A percentile compares a stretch with the other conserved stretches of the same genome.
Evolutionary conservation across 306 rosid species (phyloP).

Genomic region (Cicer bijugum): DNA sequence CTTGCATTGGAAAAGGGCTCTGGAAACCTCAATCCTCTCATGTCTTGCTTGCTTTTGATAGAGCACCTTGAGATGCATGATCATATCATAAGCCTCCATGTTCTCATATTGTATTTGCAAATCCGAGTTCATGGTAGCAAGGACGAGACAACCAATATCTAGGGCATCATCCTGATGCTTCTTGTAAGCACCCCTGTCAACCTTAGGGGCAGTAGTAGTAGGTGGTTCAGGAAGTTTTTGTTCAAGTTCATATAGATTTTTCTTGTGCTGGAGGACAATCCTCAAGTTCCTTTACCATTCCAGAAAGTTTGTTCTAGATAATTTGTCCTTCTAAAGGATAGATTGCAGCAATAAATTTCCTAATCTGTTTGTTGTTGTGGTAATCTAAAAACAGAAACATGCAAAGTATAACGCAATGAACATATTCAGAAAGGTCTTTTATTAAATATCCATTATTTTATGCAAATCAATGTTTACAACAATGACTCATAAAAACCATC

Average conservation of each 20-base stretch:
- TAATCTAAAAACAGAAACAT: slow-evolving; percentile 5
- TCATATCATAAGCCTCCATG: slow-evolving; percentile 2
- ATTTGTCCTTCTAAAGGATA: background rate
- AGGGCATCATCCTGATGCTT: background rate
- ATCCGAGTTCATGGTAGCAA: background rate
- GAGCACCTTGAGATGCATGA: background rate
- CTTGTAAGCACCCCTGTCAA: background rate
- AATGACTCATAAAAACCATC: background rate
- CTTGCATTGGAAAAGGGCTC: background rate
- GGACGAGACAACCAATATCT: background rate
- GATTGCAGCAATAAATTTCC: background rate
- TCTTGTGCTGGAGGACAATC: background rate
- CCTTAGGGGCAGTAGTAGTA: background rate
- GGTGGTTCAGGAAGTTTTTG: background rate
- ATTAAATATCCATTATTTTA: background rate
- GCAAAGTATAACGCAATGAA: background rate
- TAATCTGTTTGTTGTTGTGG: background rate
- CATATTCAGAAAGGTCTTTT: background rate
- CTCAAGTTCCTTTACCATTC: background rate
- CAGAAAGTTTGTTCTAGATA: background rate
- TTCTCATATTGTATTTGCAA: background rate
- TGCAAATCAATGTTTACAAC: background rate
- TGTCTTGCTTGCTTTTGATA: background rate
- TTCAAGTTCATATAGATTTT: background rate
- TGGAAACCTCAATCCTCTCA: background rate